Conservation (phyloP, 805 yeast genomes). For the Saccharomycopsis olivae region DNA sequence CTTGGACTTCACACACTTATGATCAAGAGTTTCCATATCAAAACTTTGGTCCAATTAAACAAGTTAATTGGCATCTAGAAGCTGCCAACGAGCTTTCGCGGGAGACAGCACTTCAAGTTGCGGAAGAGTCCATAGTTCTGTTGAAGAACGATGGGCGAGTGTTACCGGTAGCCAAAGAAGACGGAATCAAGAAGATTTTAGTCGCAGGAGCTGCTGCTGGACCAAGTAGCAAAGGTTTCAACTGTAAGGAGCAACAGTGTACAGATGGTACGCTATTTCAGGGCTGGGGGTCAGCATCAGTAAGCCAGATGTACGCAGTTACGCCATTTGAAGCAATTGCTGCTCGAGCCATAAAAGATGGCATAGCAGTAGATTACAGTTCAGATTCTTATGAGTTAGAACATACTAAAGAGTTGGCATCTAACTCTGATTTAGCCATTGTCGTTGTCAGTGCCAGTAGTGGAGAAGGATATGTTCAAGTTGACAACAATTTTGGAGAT, state of each 20-base stretch:
- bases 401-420: constrained; percentile 34
- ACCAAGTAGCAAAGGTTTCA: constrained; percentile 39
- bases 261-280: constrained; percentile 43
- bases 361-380: constrained; percentile 35
- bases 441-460: constrained; percentile 45
- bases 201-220: constrained; percentile 47
- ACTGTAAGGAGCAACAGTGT: constrained; percentile 42
- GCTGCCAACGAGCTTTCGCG: constrained; percentile 39
- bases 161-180: constrained; percentile 36
- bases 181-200: constrained; percentile 26
- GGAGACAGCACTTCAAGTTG: constrained; percentile 39
- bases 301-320: constrained; percentile 43
- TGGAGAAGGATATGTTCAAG: constrained; percentile 49
- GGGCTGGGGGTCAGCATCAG: constrained; percentile 62
- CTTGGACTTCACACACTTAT: constrained; percentile 47
- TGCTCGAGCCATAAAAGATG: constrained; percentile 34
- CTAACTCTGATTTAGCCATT: constrained; percentile 40
- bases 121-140: constrained; percentile 46
- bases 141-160: constrained; percentile 41
- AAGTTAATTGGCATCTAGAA: constrained; percentile 45
- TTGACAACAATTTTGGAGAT: constrained; percentile 52
- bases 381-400: constrained; percentile 37
- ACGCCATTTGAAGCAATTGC: constrained; percentile 48
- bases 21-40: constrained; percentile 46
- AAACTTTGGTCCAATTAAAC: constrained; percentile 41